Base-by-base conservation (phyloP, 2,329 filamentous ascomycete genomes). In the Diplodia intermedia region DNA sequence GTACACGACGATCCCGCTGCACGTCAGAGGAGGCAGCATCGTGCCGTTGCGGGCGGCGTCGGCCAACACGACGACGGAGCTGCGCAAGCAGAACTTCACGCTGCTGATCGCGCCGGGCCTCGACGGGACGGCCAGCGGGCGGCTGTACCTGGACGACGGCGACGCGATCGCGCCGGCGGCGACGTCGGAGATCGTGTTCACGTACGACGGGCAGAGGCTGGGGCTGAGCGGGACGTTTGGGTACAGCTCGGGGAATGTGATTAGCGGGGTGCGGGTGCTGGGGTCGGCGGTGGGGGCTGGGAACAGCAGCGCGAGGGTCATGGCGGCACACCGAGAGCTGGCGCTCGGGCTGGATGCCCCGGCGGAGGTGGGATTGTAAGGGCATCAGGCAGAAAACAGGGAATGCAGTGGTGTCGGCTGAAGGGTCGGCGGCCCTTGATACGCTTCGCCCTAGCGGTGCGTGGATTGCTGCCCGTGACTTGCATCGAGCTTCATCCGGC, bases 131-230 rank as follows among this genome's bases (percentile, higher is more conserved):
- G 92, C 92, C 0, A 77, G 75, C 1, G 92, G 92, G 0, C 82
- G 83, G 63, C 81, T 95, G 68, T 95, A 94, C 76, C 80, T 95
- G 5, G 92, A 95, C 72, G 92, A 96, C 69, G 92, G 92, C 9
- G 88, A 89, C 69, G 88, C 85, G 31, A 72, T 94, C 61, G 80
- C 86, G 69, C 91, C 91, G 77, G 70, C 79, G 2, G 76, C 73
- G 0, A 86, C 83, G n/a, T 87, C 84, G 7, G 80, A 86, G 67
- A 82, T 93, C 65, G 77, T 80, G 15, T 91, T 94, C 72, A 72
- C 75, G 9, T 94, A 88, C 74, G 79, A 83, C 55, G 75, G 83
- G 2, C 85, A 86, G 40, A 79, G 79, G 67, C 82, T 91, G 29
- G 79, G 72, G 0, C 78, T 84, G 43, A 80, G 78, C 1, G 89